Evolutionary conservation across 1,284 basidiomycete genomes (phyloP), one percentile per base, ranked within the genome.

Genomic region (Ceratobasidium sp.): DNA sequence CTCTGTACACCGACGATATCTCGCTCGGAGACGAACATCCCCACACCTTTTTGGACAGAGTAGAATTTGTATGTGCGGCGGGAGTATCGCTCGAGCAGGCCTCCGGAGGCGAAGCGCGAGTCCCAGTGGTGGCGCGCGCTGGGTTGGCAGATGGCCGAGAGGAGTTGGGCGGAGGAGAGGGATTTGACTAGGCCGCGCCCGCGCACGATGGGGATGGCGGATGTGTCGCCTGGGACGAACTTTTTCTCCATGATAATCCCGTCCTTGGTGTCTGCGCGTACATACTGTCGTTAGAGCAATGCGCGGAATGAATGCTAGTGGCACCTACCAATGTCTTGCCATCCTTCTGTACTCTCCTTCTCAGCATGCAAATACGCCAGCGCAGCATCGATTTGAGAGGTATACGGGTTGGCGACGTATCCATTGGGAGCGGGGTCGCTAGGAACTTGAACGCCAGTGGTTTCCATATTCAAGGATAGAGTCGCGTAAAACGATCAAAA

Each of bases 161-260:
- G 62, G 65, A 78, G 73, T 29, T 72, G 72, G 29, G 33, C 51
- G 9, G 75, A 73, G 15, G 66, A 47, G 31, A 76, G 53, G 5
- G 54, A 59, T 22, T 76, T 63, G 33, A 78, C 73, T 24, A 75
- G 24, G 4, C 78, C 76, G 8, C 36, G 73, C 1, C 78, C 75
- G 1, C 78, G 51, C 4, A 78, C 76, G 45, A 75, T 41, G 7
- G 78, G 78, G 53, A 78, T 69, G n/a, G 73, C 62, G 14, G 78
- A 78, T 29, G 24, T 63, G 47, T 76, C 75, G 22, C 74, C 76
- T 15, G 66, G 48, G 27, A 74, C 48, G 29, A 17, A 41, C 45
- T 78, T 78, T 73, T 78, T 78, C 69, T 78, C 76, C 36, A 76
- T 69, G 29, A 66, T 54, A 54, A 78, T 75, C 14, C 74, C 76